Conservation (phyloP, 495 filamentous ascomycete genomes). For the Neurospora sp. region DNA sequence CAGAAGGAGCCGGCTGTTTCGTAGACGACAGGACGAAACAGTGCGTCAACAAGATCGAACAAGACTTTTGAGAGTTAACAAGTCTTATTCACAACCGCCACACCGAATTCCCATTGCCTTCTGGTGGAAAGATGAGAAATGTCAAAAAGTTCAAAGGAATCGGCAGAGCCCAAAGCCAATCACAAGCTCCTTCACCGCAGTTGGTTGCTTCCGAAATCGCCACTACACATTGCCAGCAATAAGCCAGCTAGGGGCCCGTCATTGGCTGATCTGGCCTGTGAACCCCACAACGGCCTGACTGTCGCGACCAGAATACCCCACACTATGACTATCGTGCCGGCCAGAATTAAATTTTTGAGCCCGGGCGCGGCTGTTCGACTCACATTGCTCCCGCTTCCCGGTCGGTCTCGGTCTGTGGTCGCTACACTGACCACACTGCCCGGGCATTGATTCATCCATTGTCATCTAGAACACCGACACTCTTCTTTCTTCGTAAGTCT, state of each 20-base stretch:
- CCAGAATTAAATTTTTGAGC: not conserved
- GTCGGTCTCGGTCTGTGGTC: not conserved
- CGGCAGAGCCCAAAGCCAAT: not conserved
- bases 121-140: not conserved
- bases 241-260: not conserved
- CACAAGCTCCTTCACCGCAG: not conserved
- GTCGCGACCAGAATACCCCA: not conserved
- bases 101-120: not conserved
- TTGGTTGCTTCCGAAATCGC: not conserved
- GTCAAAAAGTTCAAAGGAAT: not conserved
- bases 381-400: not conserved
- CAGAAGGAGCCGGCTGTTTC: not conserved
- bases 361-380: not conserved
- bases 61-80: not conserved
- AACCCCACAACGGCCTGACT: not conserved
- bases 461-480: not conserved
- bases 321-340: not conserved
- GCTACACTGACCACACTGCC: not conserved
- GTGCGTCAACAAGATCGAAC: not conserved
- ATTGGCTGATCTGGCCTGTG: not conserved
- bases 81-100: not conserved
- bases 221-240: not conserved
- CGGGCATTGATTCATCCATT: not conserved
- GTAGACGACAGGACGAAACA: not conserved
- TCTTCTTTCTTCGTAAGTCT: not conserved